phyloP scores from a whole-genome alignment of 2,329 filamentous ascomycete species.

The Aspergillus japonicus region DNA sequence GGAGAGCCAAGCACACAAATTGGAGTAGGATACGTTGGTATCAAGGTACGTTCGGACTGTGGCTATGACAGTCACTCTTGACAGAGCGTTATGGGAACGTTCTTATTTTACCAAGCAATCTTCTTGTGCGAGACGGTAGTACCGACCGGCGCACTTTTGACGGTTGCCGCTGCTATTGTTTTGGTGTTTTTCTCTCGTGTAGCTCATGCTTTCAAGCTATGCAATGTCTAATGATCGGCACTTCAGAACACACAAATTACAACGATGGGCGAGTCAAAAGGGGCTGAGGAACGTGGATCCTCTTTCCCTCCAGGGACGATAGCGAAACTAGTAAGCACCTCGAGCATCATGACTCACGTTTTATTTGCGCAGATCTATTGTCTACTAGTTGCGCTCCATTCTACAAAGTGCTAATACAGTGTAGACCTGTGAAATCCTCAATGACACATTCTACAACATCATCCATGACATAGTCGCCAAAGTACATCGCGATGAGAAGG shows the following conservation, averaged over 20 bases:
- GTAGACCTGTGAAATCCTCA: conserved; percentile 51
- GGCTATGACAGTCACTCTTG: not conserved
- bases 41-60: conserved; percentile 1
- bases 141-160: not conserved
- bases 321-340: conserved; percentile 40
- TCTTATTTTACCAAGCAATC: not conserved
- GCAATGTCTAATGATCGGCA: conserved; percentile 1
- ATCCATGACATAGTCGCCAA: conserved; percentile 60
- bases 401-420: conserved; percentile 7
- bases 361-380: not conserved
- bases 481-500: conserved; percentile 61
- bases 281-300: conserved; percentile 24
- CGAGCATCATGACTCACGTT: not conserved
- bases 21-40: not conserved
- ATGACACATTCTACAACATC: conserved; percentile 59
- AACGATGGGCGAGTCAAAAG: conserved; percentile 35
- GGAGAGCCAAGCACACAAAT: not conserved
- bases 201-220: not conserved
- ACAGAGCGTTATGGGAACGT: not conserved
- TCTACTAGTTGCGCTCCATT: not conserved
- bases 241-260: not conserved
- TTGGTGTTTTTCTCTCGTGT: not conserved
- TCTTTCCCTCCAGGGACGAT: conserved; percentile 39
- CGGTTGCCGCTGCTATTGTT: not conserved
- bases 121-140: not conserved